Base-by-base conservation (phyloP, 176 grass and related monocot genomes). In the Poa annua region DNA sequence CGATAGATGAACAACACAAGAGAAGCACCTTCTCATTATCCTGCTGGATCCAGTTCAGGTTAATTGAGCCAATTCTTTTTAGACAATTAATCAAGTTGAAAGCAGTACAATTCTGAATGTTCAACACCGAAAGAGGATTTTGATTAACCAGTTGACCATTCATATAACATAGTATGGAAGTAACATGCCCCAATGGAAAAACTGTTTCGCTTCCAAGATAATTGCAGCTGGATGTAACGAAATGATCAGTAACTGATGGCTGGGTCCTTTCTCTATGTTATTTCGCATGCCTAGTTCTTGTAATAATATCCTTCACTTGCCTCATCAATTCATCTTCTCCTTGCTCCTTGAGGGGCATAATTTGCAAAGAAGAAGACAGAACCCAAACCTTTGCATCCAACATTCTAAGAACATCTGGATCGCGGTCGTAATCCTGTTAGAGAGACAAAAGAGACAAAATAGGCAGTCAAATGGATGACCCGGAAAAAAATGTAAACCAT, bases 401-500 rank as follows among this genome's bases (percentile, higher is more conserved):
- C 59, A 22, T 70, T 55, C 3, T 85, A 64, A 94, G 81, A 53
- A 24, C 72, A 38, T 77, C 56, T 67, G 89, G 89, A 87, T 91
- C 87, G 7, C 92, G 89, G 85, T 91, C 87, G 53, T 94, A 94
- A 91, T 94, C 92, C 89, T 94, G 74, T 25, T 14, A 76, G 61
- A 41, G n/a, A 34, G 66, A 8, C 45, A 66, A 61, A 80, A 75
- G 34, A 11, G 34, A 80, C 7, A 8, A 44, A 32, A 75, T 53
- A 74, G 6, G 11, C 21, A 61, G 48, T 26, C 29, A 35, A 47
- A 73, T 15, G 67, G 19, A 64, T 56, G 7, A 20, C 14, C 1
- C 29, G 29, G 2, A 12, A 10, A 32, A 54, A 67, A n/a, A 1
- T 3, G 52, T 22, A 82, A 17, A 9, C 3, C 3, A 39, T 24